Evolutionary conservation across 768 basidiomycete genomes (phyloP).

Genomic region (Hortiboletus campestris): DNA sequence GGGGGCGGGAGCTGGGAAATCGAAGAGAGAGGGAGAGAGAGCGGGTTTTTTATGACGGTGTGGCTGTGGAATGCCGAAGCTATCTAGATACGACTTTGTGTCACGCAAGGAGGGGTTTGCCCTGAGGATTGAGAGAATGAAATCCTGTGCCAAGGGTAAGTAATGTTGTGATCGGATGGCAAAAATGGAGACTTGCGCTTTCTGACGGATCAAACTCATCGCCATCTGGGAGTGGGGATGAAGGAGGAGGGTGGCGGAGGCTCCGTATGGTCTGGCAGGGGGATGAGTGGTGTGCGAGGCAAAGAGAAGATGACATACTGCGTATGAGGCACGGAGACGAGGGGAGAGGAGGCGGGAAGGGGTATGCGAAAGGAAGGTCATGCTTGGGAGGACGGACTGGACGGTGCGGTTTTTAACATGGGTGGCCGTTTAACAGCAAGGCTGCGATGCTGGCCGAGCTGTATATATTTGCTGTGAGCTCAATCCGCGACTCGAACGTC

Average conservation of each 20-base stretch:
- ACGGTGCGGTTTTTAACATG: slow-evolving; percentile 23
- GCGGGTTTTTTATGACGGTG: slow-evolving; percentile 25
- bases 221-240: slow-evolving; percentile 7
- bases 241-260: slow-evolving; percentile 22
- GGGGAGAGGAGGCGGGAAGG: slow-evolving; percentile 29
- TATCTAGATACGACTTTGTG: slow-evolving; percentile 84
- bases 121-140: slow-evolving; percentile 91
- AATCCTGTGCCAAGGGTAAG: slow-evolving; percentile 60
- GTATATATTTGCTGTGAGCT: slow-evolving; percentile 30
- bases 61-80: slow-evolving; percentile 74
- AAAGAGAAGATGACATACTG: slow-evolving; percentile 38
- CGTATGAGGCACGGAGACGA: slow-evolving; percentile 51
- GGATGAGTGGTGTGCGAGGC: slow-evolving; percentile 20
- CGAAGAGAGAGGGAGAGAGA: slow-evolving; percentile 22
- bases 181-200: slow-evolving; percentile 41
- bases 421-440: slow-evolving; percentile 11
- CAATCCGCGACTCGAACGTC: slow-evolving; percentile 26
- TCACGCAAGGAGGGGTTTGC: slow-evolving; percentile 92
- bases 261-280: slow-evolving; percentile 28
- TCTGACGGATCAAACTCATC: slow-evolving; percentile 40
- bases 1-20: slow-evolving; percentile 25
- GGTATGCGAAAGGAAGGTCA: slow-evolving; percentile 22
- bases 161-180: background rate
- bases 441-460: slow-evolving; percentile 14
- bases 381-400: background rate